These are phyloP conservation scores for Rhodotorula paludigena DNA, from an alignment of 768 basidiomycete genomes.

Conservation along the genomic window DNA sequence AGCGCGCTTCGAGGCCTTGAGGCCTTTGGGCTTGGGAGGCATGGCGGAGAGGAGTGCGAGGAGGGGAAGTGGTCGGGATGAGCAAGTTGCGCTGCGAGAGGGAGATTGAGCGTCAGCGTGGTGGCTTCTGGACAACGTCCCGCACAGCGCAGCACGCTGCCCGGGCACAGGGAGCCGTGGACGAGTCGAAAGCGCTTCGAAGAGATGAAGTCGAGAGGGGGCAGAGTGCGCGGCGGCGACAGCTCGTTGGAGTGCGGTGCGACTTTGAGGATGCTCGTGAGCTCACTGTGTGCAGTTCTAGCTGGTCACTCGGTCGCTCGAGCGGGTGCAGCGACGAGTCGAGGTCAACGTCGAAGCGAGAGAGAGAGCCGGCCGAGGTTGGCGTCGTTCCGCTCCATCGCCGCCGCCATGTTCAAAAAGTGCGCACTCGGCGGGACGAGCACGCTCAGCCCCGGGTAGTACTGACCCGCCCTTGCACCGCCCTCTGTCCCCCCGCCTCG, in stretches of 20 bases:
- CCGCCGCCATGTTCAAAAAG: slow-evolving; percentile 11
- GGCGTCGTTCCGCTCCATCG: background rate
- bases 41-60: background rate
- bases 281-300: no score
- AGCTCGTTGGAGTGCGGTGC: background rate
- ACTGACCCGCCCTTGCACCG: background rate
- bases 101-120: no score
- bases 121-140: no score
- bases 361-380: background rate
- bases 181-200: no score
- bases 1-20: slow-evolving; percentile 31
- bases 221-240: background rate
- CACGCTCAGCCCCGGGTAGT: background rate
- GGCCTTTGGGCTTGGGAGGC: slow-evolving; percentile 31
- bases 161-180: no score
- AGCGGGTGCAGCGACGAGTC: background rate
- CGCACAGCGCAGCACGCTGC: no score
- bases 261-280: no score
- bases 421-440: background rate
- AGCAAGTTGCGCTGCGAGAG: background rate
- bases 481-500: background rate
- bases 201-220: no score
- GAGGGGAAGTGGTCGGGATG: no score
- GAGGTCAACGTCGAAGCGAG: background rate
- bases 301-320: no score